These are phyloP conservation scores for Rhizopogon vinicolor DNA, from an alignment of 768 basidiomycete genomes.

Conservation along the genomic window DNA sequence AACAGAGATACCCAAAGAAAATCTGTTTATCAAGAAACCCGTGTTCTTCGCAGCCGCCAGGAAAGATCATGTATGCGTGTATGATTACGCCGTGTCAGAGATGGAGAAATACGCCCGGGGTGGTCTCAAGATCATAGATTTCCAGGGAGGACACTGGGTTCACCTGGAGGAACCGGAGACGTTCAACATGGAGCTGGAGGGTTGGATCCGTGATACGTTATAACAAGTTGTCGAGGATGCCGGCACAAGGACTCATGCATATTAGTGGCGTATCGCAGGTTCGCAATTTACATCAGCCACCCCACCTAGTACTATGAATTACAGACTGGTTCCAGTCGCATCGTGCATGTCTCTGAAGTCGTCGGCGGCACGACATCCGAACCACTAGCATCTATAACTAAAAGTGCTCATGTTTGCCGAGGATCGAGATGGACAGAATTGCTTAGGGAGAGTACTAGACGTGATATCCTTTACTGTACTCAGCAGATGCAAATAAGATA, in stretches of 20 bases:
- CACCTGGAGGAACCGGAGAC: conserved; percentile 28
- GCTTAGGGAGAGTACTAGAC: no score
- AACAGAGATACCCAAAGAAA: conserved; percentile 18
- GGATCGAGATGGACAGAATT: no score
- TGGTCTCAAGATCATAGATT: conserved; percentile 24
- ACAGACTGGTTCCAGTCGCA: no score
- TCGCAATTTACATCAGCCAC: neutral
- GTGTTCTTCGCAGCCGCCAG: conserved; percentile 33
- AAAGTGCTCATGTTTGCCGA: no score
- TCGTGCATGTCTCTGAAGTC: no score
- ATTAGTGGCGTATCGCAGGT: neutral
- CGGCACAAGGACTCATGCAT: neutral
- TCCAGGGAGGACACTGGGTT: conserved; percentile 36
- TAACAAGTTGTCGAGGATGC: neutral
- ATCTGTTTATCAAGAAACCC: conserved; percentile 27
- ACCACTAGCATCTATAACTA: neutral
- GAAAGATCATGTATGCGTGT: conserved; percentile 30
- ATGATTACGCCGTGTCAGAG: conserved; percentile 15
- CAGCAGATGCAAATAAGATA: no score
- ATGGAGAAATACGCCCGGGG: conserved; percentile 24
- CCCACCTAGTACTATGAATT: no score
- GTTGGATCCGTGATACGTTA: conserved; percentile 24
- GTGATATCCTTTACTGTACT: no score
- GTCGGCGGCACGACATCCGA: no score
- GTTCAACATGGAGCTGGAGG: conserved; percentile 30